Evolutionary conservation across 441 rosid genomes (phyloP).

Genomic region (Melastoma candidum): DNA sequence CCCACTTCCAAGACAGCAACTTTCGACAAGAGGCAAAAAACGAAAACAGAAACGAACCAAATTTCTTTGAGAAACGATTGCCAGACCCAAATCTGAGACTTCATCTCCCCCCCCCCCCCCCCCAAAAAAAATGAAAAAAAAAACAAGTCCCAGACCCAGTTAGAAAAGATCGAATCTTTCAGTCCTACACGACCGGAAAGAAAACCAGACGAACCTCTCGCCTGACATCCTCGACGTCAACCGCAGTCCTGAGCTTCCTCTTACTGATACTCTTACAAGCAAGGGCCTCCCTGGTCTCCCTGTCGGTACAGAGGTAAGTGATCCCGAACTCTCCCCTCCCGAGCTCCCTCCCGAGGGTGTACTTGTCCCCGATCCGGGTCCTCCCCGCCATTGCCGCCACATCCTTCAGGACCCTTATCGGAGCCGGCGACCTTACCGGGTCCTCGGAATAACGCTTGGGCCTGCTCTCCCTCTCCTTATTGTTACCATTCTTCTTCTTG

Average conservation of each 20-base stretch:
- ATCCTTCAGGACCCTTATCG: slow-evolving; percentile 65
- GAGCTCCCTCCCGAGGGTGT: slow-evolving; percentile 71
- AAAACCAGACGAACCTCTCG: slow-evolving; percentile 34
- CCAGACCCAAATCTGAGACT: no score
- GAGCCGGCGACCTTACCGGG: slow-evolving; percentile 35
- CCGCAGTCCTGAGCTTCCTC: slow-evolving; percentile 73
- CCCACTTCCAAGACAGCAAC: no score
- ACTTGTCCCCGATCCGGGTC: slow-evolving; percentile 72
- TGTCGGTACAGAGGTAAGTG: slow-evolving; percentile 84
- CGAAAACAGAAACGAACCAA: no score
- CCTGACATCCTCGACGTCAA: slow-evolving; percentile 81
- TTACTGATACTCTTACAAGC: slow-evolving; percentile 94
- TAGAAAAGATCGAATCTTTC: no score
- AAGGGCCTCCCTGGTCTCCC: slow-evolving; percentile 55
- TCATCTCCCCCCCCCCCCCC: no score
- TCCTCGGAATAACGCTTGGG: slow-evolving; percentile 51
- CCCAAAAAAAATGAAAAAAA: no score
- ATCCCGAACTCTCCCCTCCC: slow-evolving; percentile 97
- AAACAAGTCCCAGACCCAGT: no score
- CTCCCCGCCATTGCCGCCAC: slow-evolving; percentile 48
- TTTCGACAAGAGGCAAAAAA: no score
- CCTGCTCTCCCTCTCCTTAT: slow-evolving; percentile 31
- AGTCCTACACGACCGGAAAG: no score
- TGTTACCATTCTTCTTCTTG: slow-evolving; percentile 25
- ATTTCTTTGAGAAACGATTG: no score